Percentiles rank a stretch among this genome's conserved stretches.
These are phyloP conservation scores for Neonectria ditissima DNA, from an alignment of 2,329 filamentous ascomycete genomes.

Conservation along the genomic window DNA sequence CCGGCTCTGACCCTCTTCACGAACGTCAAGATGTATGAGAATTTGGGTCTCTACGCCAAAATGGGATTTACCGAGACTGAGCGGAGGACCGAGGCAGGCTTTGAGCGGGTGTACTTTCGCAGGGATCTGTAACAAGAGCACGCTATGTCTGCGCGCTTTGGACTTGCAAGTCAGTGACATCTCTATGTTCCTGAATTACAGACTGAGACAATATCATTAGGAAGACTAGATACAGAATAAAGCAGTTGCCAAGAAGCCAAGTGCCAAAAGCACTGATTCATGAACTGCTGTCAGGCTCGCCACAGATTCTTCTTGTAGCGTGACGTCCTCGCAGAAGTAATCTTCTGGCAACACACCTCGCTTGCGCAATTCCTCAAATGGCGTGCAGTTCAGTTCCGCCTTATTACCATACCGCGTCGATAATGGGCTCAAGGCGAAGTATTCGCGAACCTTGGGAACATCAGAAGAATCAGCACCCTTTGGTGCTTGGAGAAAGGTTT, in stretches of 20 bases:
- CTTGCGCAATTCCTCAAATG: slow-evolving; percentile 18
- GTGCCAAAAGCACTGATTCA: background rate
- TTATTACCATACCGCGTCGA: background rate
- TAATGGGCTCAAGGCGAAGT: slow-evolving; percentile 3
- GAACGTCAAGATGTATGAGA: slow-evolving; percentile 52
- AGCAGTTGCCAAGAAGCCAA: background rate
- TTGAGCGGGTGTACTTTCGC: slow-evolving; percentile 51
- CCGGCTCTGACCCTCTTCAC: slow-evolving; percentile 47
- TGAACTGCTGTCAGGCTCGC: background rate
- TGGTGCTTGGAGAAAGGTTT: slow-evolving; percentile 15
- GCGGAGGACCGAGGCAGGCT: slow-evolving; percentile 47
- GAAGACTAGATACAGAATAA: background rate
- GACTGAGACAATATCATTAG: no score
- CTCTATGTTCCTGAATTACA: no score
- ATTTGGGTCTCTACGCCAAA: slow-evolving; percentile 43
- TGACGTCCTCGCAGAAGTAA: slow-evolving; percentile 4
- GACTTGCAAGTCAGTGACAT: background rate
- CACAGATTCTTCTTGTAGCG: background rate
- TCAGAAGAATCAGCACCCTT: background rate
- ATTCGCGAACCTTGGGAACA: slow-evolving; percentile 10
- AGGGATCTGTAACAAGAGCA: slow-evolving; percentile 39
- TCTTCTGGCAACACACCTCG: slow-evolving; percentile 4
- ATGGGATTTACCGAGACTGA: slow-evolving; percentile 51
- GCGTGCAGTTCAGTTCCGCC: slow-evolving; percentile 23
- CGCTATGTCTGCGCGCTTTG: background rate